phyloP scores from a whole-genome alignment of 208 protist genomes.

The Angomonas deanei region DNA sequence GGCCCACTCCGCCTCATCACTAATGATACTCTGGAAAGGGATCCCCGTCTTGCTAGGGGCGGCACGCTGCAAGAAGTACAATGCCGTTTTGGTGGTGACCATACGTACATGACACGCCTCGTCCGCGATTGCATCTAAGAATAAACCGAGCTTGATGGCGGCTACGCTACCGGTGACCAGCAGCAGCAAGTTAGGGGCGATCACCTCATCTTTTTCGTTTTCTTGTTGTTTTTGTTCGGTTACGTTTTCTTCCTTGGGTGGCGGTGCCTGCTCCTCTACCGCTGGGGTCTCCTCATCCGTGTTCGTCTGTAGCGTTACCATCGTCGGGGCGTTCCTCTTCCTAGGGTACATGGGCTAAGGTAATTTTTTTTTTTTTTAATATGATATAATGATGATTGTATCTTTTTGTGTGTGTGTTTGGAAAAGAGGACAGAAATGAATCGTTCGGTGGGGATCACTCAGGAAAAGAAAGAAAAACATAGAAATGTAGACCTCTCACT shows the following conservation, averaged over 20 bases:
- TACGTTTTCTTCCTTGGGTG: neutral
- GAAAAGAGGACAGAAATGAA: neutral
- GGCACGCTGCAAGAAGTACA: conserved; percentile 72
- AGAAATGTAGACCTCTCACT: neutral
- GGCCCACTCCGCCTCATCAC: conserved; percentile 78
- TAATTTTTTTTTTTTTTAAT: conserved; percentile 2
- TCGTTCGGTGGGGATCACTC: neutral
- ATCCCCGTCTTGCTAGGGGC: conserved; percentile 51
- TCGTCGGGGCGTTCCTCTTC: too few species aligned
- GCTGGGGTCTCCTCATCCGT: too few species aligned
- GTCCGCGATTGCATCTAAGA: conserved; percentile 65
- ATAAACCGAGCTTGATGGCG: conserved; percentile 76
- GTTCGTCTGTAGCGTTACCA: too few species aligned
- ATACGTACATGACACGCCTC: conserved; percentile 78
- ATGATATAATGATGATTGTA: neutral
- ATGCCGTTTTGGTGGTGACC: conserved; percentile 67
- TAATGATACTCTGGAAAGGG: conserved; percentile 73
- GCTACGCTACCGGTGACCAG: conserved; percentile 87
- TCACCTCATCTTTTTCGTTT: neutral
- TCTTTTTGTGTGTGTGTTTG: neutral
- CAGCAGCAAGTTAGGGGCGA: conserved; percentile 50
- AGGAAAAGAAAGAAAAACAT: neutral
- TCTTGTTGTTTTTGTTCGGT: neutral
- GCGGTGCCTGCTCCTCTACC: neutral
- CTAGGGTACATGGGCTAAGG: neutral